Base-by-base conservation (phyloP, 1,139 yeast species). In the Groenewaldozyma auringiensis region DNA sequence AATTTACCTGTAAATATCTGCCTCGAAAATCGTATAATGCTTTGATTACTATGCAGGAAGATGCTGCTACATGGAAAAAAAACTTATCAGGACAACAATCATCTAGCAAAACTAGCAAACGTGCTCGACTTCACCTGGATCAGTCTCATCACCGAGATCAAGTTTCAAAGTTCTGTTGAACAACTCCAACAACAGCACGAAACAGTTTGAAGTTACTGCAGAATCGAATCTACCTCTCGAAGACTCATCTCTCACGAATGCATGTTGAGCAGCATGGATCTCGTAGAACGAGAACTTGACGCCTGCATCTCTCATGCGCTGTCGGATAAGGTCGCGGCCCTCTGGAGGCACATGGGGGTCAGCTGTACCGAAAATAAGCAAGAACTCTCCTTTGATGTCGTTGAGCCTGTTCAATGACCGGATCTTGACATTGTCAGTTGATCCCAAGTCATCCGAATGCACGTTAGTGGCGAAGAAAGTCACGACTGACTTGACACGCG, bases 391-490 rank as follows among this genome's bases (percentile, higher is more conserved):
- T 35, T 52, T 47, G 41, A 59, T 54, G 32, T 59, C 62, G 6
- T 63, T 64, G 43, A 78, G 70, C 43, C 88, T 70, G 18, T 65
- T 70, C 55, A 84, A 69, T 0, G 92, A 76, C 57, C 83, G 58
- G 14, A 50, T 44, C 1, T 42, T 83, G 55, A 79, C 87, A 46
- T 78, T 71, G 56, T 64, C 54, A 32, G 84, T 83, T 52, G 74
- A 70, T 9, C 89, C 94, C 47, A 82, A 67, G 6, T 81, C 73
- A 55, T 72, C 79, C 48, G 71, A 69, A 59, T 84, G 94, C 58
- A 84, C 81, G 58, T 84, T 94, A 9, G 94, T 84, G 14, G 89
- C 86, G 65, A 84, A 84, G 65, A 83, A 84, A 51, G 88, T 79
- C 17, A 83, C 84, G 8, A 82, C 75, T 14, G 92, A 87, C 25